Percentiles rank a stretch among this genome's conserved stretches.
Conservation (phyloP, 1,284 basidiomycete genomes). For the Ustilago lituana region DNA sequence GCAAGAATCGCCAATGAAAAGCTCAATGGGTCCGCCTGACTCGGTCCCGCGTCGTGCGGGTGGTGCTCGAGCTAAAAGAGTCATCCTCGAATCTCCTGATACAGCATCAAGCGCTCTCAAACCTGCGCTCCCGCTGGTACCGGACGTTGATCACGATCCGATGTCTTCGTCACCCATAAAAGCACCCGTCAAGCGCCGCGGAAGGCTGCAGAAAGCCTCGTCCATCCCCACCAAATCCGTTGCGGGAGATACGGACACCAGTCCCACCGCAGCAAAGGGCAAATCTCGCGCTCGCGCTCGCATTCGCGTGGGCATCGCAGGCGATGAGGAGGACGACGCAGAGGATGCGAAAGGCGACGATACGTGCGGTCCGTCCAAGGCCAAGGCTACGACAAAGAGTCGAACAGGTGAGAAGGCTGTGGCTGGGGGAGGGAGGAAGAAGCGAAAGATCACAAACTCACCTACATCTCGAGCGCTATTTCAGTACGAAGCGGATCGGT, state of each 20-base stretch:
- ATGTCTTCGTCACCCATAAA: slow-evolving; percentile 40
- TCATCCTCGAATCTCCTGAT: slow-evolving; percentile 31
- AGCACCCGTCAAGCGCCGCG: slow-evolving; percentile 18
- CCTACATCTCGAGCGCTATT: slow-evolving; percentile 69
- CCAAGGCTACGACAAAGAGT: slow-evolving; percentile 3
- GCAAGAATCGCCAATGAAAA: slow-evolving; percentile 20
- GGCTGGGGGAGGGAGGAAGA: slow-evolving; percentile 9
- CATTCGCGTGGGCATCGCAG: slow-evolving; percentile 5
- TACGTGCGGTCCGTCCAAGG: not conserved
- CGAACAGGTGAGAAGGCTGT: slow-evolving; percentile 27
- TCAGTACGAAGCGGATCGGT: slow-evolving; percentile 77
- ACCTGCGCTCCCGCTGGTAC: not conserved
- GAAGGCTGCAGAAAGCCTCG: slow-evolving; percentile 21
- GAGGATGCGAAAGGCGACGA: not conserved
- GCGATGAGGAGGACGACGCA: slow-evolving; percentile 10
- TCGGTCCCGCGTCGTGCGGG: slow-evolving; percentile 38
- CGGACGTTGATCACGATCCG: slow-evolving; percentile 15
- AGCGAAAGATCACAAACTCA: slow-evolving; percentile 60
- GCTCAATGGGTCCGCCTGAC: slow-evolving; percentile 43
- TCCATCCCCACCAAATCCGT: not conserved
- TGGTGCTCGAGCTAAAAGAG: slow-evolving; percentile 9
- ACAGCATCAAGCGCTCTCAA: not conserved
- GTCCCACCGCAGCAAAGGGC: slow-evolving; percentile 21
- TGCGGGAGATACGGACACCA: slow-evolving; percentile 10
- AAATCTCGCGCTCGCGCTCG: slow-evolving; percentile 3